Evolutionary conservation across 2,329 filamentous ascomycete genomes (phyloP).

Genomic region (Claviceps sp.): DNA sequence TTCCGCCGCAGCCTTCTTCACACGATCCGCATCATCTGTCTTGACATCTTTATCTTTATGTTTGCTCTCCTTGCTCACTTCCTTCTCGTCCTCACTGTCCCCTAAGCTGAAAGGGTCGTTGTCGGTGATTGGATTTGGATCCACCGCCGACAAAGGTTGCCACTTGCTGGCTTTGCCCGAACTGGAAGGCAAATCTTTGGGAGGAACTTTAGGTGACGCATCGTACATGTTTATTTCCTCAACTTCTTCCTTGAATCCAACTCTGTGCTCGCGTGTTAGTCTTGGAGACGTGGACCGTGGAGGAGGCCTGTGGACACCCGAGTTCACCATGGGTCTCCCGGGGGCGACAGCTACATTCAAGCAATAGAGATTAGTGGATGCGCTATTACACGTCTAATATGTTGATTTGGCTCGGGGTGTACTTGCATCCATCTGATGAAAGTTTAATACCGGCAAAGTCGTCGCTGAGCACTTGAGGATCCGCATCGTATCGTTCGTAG

Average conservation of each 20-base stretch:
- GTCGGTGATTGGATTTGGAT: constrained; percentile 72
- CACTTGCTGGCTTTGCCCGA: constrained; percentile 79
- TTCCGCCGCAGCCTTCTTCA: constrained; percentile 52
- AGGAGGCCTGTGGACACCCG: constrained; percentile 64
- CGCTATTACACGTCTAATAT: not conserved
- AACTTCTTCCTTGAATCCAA: constrained; percentile 47
- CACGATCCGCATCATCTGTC: constrained; percentile 43
- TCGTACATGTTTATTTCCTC: constrained; percentile 74
- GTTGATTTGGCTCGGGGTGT: not conserved
- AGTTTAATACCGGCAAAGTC: constrained; percentile 68
- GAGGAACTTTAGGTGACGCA: constrained; percentile 41
- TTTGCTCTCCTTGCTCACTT: constrained; percentile 24
- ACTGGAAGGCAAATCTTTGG: constrained; percentile 33
- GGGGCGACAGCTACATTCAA: constrained; percentile 13
- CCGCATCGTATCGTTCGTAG: constrained; percentile 85
- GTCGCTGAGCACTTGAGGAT: constrained; percentile 78
- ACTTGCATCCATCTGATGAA: constrained; percentile 48
- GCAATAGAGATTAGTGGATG: not conserved
- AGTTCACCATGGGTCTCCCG: constrained; percentile 42
- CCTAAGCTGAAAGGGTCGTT: constrained; percentile 95
- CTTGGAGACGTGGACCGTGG: constrained; percentile 39
- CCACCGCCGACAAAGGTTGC: constrained; percentile 77
- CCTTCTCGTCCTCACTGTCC: constrained; percentile 88
- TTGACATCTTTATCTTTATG: constrained; percentile 41
- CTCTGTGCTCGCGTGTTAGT: constrained; percentile 34